Conservation (phyloP, 2,329 filamentous ascomycete species). For the Passalora sequoiae region DNA sequence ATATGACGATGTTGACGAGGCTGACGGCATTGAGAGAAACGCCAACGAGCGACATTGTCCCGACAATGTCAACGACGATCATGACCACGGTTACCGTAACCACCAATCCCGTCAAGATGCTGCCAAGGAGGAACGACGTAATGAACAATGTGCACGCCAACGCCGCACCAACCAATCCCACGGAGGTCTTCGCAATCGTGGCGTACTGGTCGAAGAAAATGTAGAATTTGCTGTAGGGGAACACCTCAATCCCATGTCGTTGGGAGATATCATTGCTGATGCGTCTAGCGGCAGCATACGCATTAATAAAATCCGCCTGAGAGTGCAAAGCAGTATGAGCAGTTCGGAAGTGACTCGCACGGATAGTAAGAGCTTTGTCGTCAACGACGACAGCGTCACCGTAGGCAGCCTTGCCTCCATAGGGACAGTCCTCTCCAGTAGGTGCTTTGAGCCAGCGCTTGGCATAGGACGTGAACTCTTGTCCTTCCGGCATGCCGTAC, state of each 20-base stretch:
- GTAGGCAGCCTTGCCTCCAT: constrained; percentile 85
- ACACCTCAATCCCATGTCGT: constrained; percentile 75
- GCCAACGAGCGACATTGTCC: constrained; percentile 67
- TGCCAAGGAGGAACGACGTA: constrained; percentile 75
- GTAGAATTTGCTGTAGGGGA: constrained; percentile 96
- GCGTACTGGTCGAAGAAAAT: constrained; percentile 99
- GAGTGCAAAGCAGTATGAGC: constrained; percentile 80
- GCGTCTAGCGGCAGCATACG: constrained; percentile 81
- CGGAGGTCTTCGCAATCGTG: constrained; percentile 74
- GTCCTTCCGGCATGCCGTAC: constrained; percentile 82
- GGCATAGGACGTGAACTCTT: constrained; percentile 85
- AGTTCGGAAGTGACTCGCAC: constrained; percentile 86
- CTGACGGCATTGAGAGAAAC: constrained; percentile 94
- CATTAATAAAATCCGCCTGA: constrained; percentile 87
- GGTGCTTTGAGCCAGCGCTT: constrained; percentile 75
- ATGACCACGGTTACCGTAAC: constrained; percentile 85
- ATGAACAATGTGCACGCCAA: constrained; percentile 80
- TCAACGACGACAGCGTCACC: constrained; percentile 78
- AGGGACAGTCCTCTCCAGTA: constrained; percentile 75
- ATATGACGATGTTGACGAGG: constrained; percentile 93
- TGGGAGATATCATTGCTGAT: constrained; percentile 72
- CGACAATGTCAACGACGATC: constrained; percentile 90
- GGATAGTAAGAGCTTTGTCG: constrained; percentile 59
- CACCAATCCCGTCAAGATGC: constrained; percentile 70
- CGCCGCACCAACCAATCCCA: constrained; percentile 72